Evolutionary conservation across 208 protist species (phyloP).

Genomic region (Strigomonas culicis): DNA sequence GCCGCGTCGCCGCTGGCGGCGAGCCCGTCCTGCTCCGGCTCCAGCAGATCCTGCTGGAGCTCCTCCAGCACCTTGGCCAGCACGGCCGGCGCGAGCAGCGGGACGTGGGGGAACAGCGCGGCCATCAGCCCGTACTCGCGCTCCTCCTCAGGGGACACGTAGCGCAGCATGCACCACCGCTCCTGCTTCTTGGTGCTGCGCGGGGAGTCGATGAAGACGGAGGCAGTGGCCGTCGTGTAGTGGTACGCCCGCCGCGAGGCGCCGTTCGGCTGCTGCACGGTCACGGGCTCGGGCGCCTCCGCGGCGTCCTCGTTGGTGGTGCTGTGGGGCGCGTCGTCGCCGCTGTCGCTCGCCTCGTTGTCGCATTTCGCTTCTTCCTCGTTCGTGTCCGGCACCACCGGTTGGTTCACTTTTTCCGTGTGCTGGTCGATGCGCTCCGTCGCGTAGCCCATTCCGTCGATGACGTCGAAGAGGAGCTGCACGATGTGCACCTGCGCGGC

Average conservation of each 20-base stretch:
- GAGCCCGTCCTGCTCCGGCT: not conserved
- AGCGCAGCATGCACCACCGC: not conserved
- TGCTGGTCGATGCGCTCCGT: not conserved
- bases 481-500: not conserved
- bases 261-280: not conserved
- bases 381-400: not conserved
- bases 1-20: not conserved
- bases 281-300: not conserved
- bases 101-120: slow-evolving; percentile 1
- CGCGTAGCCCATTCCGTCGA: not conserved
- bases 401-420: not conserved
- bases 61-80: not conserved
- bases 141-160: not conserved
- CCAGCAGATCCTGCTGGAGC: slow-evolving; percentile 6
- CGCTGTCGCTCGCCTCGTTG: not conserved
- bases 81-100: slow-evolving; percentile 4
- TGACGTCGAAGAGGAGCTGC: not conserved
- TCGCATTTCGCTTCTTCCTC: not conserved
- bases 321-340: no score
- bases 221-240: slow-evolving; percentile 1
- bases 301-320: not conserved
- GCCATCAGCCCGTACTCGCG: not conserved
- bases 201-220: not conserved
- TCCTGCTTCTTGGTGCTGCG: no score
- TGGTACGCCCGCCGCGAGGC: not conserved